Evolutionary conservation across 2,329 filamentous ascomycete species (phyloP).

Genomic region (Fusarium sp.): DNA sequence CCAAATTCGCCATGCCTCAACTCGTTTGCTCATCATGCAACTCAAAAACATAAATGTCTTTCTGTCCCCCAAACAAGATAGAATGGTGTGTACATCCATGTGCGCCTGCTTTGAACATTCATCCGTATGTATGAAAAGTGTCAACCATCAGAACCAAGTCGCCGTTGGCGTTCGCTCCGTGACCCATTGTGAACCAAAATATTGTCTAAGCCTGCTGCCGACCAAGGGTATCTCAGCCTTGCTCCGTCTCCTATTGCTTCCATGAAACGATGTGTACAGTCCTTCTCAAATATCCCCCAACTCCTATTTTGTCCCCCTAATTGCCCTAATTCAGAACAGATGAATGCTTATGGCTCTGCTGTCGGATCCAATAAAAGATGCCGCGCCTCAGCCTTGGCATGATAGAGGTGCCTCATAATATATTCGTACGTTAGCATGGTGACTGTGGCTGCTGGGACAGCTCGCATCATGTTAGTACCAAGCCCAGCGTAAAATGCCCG

Average conservation of each 20-base stretch:
- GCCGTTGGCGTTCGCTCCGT: conserved; percentile 30
- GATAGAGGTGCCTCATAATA: conserved; percentile 67
- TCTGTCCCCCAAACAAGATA: conserved; percentile 27
- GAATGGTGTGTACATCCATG: conserved; percentile 29
- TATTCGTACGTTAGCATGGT: conserved; percentile 98
- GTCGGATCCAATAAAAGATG: conserved; percentile 39
- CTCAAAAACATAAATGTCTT: conserved; percentile 17
- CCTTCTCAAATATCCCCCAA: conserved; percentile 22
- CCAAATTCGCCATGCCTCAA: conserved; percentile 30
- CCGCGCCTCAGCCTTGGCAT: conserved; percentile 57
- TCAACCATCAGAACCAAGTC: conserved; percentile 35
- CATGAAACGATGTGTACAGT: conserved; percentile 39
- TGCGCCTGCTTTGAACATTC: conserved; percentile 37
- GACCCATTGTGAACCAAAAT: conserved; percentile 45
- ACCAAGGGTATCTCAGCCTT: conserved; percentile 55
- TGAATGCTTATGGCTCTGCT: conserved; percentile 33
- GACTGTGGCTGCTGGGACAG: conserved; percentile 93
- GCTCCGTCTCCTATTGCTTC: conserved; percentile 34
- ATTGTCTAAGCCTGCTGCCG: conserved; percentile 55
- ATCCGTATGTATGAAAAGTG: conserved; percentile 32
- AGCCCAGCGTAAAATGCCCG: conserved; percentile 96
- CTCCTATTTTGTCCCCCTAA: conserved; percentile 21
- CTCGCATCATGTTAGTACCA: conserved; percentile 97
- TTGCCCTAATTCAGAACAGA: conserved; percentile 7
- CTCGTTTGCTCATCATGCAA: conserved; percentile 27